Conservation (phyloP, 2,329 filamentous ascomycete species). For the Botrytis medusae region DNA sequence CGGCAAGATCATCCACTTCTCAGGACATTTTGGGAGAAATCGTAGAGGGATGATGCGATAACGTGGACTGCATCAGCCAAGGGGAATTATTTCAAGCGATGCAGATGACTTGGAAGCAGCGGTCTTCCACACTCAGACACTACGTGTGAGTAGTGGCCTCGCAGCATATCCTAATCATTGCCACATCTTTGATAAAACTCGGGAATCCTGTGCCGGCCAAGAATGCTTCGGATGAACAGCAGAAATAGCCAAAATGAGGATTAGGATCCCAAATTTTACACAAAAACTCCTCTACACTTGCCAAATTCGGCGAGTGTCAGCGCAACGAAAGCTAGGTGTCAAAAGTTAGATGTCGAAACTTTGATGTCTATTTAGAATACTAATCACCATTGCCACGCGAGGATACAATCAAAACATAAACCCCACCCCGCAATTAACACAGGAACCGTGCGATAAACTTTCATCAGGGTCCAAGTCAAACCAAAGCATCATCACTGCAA, state of each 20-base stretch:
- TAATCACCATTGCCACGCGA: background rate
- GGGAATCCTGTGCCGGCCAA: background rate
- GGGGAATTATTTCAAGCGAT: background rate
- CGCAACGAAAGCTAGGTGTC: background rate
- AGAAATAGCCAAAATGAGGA: background rate
- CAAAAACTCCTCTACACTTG: background rate
- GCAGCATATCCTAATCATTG: background rate
- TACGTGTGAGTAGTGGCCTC: background rate
- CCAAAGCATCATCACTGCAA: background rate
- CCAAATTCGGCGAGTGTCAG: background rate
- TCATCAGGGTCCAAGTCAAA: background rate
- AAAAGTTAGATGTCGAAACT: background rate
- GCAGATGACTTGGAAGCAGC: background rate
- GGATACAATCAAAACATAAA: background rate
- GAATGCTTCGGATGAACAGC: background rate
- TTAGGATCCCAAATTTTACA: too few species aligned
- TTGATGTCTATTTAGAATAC: background rate
- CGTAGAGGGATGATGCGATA: background rate
- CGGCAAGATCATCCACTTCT: background rate
- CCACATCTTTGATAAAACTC: background rate
- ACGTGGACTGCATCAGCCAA: background rate
- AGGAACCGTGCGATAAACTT: background rate
- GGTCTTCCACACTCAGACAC: background rate
- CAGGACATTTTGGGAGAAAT: background rate
- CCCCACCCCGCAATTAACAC: background rate